A percentile compares a stretch with the other conserved stretches of the same genome.
These are phyloP conservation scores for Penicillium glabrum DNA, from an alignment of 2,329 filamentous ascomycete species.

Conservation along the genomic window DNA sequence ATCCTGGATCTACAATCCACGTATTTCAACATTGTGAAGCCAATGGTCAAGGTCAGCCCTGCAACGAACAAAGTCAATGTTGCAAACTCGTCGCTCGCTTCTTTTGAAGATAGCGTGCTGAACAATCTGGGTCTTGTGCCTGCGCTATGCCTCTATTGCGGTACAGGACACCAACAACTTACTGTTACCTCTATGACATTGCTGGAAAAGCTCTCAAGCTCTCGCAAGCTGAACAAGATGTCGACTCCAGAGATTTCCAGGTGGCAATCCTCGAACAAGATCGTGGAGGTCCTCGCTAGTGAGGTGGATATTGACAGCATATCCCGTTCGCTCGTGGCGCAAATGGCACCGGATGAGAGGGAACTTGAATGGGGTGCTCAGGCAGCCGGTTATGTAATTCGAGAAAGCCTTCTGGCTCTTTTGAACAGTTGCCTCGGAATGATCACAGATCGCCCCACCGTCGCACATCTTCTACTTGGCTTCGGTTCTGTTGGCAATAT, in stretches of 20 bases:
- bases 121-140: constrained; percentile 77
- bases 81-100: constrained; percentile 74
- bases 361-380: constrained; percentile 71
- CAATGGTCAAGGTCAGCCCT: constrained; percentile 68
- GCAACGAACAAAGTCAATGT: constrained; percentile 62
- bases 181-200: constrained; percentile 78
- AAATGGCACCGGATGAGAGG: constrained; percentile 64
- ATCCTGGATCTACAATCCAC: constrained; percentile 87
- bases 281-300: constrained; percentile 82
- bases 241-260: constrained; percentile 63
- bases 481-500: constrained; percentile 74
- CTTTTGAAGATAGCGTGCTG: constrained; percentile 87
- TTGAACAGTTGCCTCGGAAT: constrained; percentile 76
- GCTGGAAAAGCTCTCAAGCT: constrained; percentile 82
- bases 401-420: constrained; percentile 82
- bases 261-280: constrained; percentile 72
- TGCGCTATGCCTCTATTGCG: constrained; percentile 82
- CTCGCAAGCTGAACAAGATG: constrained; percentile 72
- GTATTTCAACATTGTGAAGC: constrained; percentile 84
- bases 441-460: constrained; percentile 73
- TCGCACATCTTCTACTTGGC: constrained; percentile 87
- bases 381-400: constrained; percentile 75
- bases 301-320: constrained; percentile 80
- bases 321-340: constrained; percentile 67
- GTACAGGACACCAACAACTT: constrained; percentile 76